A percentile compares a stretch with the other conserved stretches of the same genome.
phyloP scores from a whole-genome alignment of 805 yeast species.

The Blastobotrys attinorum region DNA sequence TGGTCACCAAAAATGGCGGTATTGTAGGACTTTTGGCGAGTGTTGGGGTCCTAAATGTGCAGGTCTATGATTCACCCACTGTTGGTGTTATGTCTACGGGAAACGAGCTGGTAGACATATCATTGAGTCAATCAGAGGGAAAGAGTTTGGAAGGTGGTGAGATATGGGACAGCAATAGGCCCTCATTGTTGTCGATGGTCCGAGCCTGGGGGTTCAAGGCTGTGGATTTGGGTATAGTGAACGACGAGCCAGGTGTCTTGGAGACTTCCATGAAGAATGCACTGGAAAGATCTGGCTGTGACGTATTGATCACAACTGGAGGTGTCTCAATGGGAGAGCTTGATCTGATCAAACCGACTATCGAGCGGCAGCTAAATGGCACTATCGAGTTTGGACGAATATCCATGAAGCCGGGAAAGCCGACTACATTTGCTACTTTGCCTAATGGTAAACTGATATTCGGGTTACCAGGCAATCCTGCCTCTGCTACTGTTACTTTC shows the following conservation, averaged over 20 bases:
- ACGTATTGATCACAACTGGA: slow-evolving; percentile 44
- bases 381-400: slow-evolving; percentile 47
- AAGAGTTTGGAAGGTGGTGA: slow-evolving; percentile 27
- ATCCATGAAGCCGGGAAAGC: slow-evolving; percentile 54
- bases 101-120: slow-evolving; percentile 38
- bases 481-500: slow-evolving; percentile 43
- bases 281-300: slow-evolving; percentile 27
- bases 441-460: slow-evolving; percentile 26
- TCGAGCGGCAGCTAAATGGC: slow-evolving; percentile 37
- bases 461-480: slow-evolving; percentile 53
- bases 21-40: slow-evolving; percentile 44
- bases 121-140: slow-evolving; percentile 1
- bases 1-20: slow-evolving; percentile 38
- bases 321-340: slow-evolving; percentile 56
- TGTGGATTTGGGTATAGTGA: slow-evolving; percentile 44
- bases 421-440: slow-evolving; percentile 47
- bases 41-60: slow-evolving; percentile 35
- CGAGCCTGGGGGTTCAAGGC: slow-evolving; percentile 32
- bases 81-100: slow-evolving; percentile 47
- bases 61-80: slow-evolving; percentile 35
- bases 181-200: slow-evolving; percentile 35
- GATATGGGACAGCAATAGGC: slow-evolving; percentile 44
- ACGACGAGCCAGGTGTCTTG: slow-evolving; percentile 32
- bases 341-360: slow-evolving; percentile 43
- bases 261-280: slow-evolving; percentile 22